A percentile compares a stretch with the other conserved stretches of the same genome.
Conservation (phyloP, 2,329 filamentous ascomycete genomes). For the Polychaeton citri region DNA sequence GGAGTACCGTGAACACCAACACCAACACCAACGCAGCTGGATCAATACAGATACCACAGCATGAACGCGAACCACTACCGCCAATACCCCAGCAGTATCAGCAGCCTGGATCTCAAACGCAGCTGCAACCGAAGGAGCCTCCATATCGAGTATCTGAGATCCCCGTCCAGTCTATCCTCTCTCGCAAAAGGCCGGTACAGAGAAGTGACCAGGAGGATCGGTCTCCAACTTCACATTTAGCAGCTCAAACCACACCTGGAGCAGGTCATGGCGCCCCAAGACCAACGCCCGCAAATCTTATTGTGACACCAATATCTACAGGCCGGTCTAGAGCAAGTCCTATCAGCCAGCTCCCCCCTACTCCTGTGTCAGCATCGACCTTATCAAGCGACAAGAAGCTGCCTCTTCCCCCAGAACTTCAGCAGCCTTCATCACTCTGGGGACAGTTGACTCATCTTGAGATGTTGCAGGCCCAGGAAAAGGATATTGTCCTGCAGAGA, state of each 20-base stretch:
- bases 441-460: slow-evolving; percentile 38
- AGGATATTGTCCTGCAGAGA: slow-evolving; percentile 52
- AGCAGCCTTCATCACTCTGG: slow-evolving; percentile 19
- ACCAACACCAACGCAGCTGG: slow-evolving; percentile 13
- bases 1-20: slow-evolving; percentile 27
- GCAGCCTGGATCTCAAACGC: slow-evolving; percentile 8
- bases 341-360: slow-evolving; percentile 1
- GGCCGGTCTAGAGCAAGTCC: slow-evolving; percentile 9
- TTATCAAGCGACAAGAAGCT: slow-evolving; percentile 12
- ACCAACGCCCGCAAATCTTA: neutral
- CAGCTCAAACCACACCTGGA: neutral
- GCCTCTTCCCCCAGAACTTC: slow-evolving; percentile 31
- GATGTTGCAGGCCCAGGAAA: slow-evolving; percentile 51
- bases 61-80: slow-evolving; percentile 24
- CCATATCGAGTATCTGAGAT: neutral
- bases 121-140: too few relatives aligned
- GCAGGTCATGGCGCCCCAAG: too few relatives aligned
- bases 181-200: slow-evolving; percentile 18
- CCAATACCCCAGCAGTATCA: slow-evolving; percentile 20
- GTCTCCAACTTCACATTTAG: slow-evolving; percentile 1
- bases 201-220: slow-evolving; percentile 15
- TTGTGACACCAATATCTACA: slow-evolving; percentile 5
- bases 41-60: slow-evolving; percentile 3
- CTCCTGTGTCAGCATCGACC: neutral
- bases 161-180: slow-evolving; percentile 19